Conservation (phyloP, 441 rosid species). For the Euphorbia schlechtendalii region DNA sequence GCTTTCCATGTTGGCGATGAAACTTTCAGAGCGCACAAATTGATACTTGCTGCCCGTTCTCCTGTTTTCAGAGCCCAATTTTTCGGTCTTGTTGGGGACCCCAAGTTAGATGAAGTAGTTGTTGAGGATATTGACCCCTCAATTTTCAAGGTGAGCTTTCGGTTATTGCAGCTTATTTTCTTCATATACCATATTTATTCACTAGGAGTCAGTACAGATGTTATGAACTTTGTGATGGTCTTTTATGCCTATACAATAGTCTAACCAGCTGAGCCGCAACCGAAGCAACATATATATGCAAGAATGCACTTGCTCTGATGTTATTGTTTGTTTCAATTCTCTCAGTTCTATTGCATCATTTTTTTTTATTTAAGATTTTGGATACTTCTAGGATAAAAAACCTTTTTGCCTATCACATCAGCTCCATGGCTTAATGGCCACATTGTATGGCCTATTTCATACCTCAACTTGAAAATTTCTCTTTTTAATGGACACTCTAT, state of each 20-base stretch:
- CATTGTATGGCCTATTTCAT: background rate
- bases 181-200: background rate
- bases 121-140: conserved; percentile 69
- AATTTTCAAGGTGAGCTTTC: conserved; percentile 65
- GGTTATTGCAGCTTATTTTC: background rate
- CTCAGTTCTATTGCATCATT: background rate
- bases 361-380: background rate
- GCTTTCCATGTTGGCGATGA: conserved; percentile 68
- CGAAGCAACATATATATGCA: background rate
- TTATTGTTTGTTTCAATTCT: background rate
- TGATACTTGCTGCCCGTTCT: conserved; percentile 72
- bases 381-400: background rate
- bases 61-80: conserved; percentile 78
- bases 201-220: background rate
- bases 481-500: background rate
- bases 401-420: background rate
- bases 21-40: conserved; percentile 60
- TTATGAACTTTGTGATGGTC: conserved; percentile 2
- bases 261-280: background rate
- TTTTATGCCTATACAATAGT: background rate
- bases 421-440: no score
- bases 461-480: background rate
- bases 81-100: conserved; percentile 72
- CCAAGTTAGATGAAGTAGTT: conserved; percentile 42
- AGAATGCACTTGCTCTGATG: background rate